Evolutionary conservation across 139 green algal genomes (phyloP), one percentile per base, ranked within the genome.

Genomic region (Chara braunii): DNA sequence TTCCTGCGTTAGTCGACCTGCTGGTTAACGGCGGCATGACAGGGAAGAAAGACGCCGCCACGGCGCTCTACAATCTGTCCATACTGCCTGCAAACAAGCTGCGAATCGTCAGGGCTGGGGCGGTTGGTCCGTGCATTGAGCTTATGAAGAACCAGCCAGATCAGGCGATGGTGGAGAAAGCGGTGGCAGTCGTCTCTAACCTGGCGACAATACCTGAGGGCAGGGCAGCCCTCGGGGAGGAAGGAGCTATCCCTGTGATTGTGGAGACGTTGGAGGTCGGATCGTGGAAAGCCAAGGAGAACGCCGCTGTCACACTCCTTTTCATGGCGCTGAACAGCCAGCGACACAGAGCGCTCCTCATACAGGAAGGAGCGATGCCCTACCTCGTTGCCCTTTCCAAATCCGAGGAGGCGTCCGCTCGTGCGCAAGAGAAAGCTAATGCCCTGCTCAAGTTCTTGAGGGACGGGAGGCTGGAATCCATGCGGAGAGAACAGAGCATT

Each of bases 21-120:
- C 63, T 72, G 9, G 22, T 37, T 12, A n/a, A 35, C 2, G 63
- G 63, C 5, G 51, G 36, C 1, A 18, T 32, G 2, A 31, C 34
- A n/a, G 63, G 63, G 3, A 72, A 72, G 36, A 72, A 72, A 22
- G 63, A 72, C 8, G 63, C 63, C n/a, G 54, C 63, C 31, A 72
- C 63, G 4, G 63, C 63, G 8, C 23, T 72, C 7, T 72, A 68
- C 54, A 72, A 72, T 22, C 44, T 72, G 63, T 72, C 63, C 1
- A 72, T 72, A 18, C 14, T 60, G 30, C 60, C 29, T 26, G 14
- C n/a, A 28, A 54, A n/a, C 57, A 67, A 30, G 14, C 7, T 23
- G 3, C 29, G 58, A 12, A 73, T 73, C 26, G 32, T 70, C 28
- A 18, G n/a, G 11, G 56, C 26, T 35, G 56, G 56, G 24, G 60